Evolutionary conservation across 257 asterid species (phyloP), one percentile per base, ranked within the genome.

Genomic region (Solanum dulcamara): DNA sequence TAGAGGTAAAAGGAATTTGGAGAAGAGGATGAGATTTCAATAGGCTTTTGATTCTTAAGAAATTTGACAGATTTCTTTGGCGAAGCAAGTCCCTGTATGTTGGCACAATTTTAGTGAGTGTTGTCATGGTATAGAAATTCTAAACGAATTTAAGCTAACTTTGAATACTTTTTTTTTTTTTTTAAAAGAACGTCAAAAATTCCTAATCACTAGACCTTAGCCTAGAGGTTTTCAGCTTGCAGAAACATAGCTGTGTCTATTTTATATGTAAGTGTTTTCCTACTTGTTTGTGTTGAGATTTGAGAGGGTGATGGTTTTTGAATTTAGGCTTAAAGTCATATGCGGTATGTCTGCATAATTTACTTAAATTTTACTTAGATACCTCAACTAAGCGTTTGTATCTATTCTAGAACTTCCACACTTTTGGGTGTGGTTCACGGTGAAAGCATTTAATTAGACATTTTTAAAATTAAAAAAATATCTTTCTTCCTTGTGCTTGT

Each of bases 1-100:
- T 70, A 88, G 90, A 81, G 89, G 72, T 87, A 70, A 87, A 38
- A 85, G 44, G 86, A 89, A 85, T 20, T 57, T 64, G 83, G 95
- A 92, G 87, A 95, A 95, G 93, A 92, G 89, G 87, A 85, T 84
- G 84, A 91, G 89, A 86, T 81, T 70, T 83, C 87, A 91, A 64
- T 87, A 26, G 82, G 28, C 20, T 60, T 59, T 57, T 57, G 35
- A 64, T 44, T 67, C 37, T 67, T 64, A 26, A 77, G 10, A 46
- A 77, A 77, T 77, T 62, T 15, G 14, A 77, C 83, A 28, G 15
- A 46, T 75, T 13, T n/a, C n/a, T n/a, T 44, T 2, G n/a, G 60
- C 17, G 26, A 28, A 77, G 18, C 42, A 77, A 28, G 28, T 46
- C 59, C 62, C 9, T 46, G 40, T 46, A 77, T 46, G 46, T 77